Evolutionary conservation across 129 eudicot genomes (phyloP), one percentile per base, ranked within the genome.

Genomic region (Apium graveolens): DNA sequence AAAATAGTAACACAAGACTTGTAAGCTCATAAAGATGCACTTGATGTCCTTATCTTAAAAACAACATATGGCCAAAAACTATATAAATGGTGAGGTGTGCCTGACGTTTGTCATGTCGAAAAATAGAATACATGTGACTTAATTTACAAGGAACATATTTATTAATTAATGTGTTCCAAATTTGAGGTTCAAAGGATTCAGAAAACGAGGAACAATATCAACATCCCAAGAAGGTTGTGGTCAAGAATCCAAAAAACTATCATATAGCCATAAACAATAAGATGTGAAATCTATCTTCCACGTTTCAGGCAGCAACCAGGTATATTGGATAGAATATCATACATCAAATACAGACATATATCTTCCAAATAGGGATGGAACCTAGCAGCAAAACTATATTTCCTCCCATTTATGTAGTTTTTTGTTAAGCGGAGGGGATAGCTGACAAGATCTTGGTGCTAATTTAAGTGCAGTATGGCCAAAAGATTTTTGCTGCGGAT

Each of bases 161-260:
- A 57, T 24, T 5, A 60, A 60, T 3, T n/a, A 60, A 60, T 21
- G 68, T n/a, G 14, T n/a, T 60, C 32, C 14, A 60, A 16, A 2
- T 60, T 60, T 24, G 68, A n/a, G 68, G 68, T 60, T 60, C 68
- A n/a, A 60, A 60, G 32, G 31, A 60, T 60, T 60, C 68, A 60
- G 68, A n/a, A n/a, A 20, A 60, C n/a, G 32, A n/a, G n/a, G 68
- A 60, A 57, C 66, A n/a, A 57, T 57, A 57, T 3, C 29, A 24
- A 57, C 8, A 14, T 57, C 29, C 66, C 7, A n/a, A 57, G 66
- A 57, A 55, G 66, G 66, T 57, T 24, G n/a, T 57, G 31, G 66
- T 3, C 13, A 49, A 49, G n/a, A 1, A 49, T 49, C 24, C 9
- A 18, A 49, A 49, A 49, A 49, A 49, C 24, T 4, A 48, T 1